These are phyloP conservation scores for Dillenia suffruticosa DNA, from an alignment of 164 flowering plant species.

Conservation along the genomic window DNA sequence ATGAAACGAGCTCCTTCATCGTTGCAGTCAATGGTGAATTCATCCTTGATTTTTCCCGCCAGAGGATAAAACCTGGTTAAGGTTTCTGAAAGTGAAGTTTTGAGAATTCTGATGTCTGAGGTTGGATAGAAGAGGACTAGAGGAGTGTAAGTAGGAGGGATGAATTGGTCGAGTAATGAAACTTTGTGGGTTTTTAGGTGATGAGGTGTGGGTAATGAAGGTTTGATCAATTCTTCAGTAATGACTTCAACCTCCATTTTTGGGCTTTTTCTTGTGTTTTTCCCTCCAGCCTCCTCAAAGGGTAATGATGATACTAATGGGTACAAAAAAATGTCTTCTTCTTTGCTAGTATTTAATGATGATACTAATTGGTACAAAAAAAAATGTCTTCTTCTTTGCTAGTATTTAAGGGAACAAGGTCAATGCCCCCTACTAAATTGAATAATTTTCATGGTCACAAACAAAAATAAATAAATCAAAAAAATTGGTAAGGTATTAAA, in stretches of 20 bases:
- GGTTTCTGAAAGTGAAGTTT: slow-evolving; percentile 11
- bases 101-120: neutral
- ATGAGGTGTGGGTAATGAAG: slow-evolving; percentile 19
- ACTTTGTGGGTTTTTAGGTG: slow-evolving; percentile 17
- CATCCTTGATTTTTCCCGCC: slow-evolving; percentile 24
- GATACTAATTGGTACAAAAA: too few species aligned
- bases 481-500: too few species aligned
- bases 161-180: slow-evolving; percentile 16
- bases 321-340: too few species aligned
- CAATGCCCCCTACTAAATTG: too few species aligned
- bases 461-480: too few species aligned
- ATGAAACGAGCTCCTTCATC: slow-evolving; percentile 21
- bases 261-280: too few species aligned
- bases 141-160: slow-evolving; percentile 18
- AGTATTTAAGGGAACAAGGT: too few species aligned
- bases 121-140: slow-evolving; percentile 17
- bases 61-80: slow-evolving; percentile 24
- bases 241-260: neutral
- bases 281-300: too few species aligned
- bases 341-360: too few species aligned
- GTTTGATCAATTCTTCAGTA: slow-evolving; percentile 16
- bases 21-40: slow-evolving; percentile 20
- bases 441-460: too few species aligned
- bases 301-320: too few species aligned
- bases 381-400: too few species aligned